phyloP scores from a whole-genome alignment of 768 basidiomycete genomes.

The Leccinum disarticulatum region DNA sequence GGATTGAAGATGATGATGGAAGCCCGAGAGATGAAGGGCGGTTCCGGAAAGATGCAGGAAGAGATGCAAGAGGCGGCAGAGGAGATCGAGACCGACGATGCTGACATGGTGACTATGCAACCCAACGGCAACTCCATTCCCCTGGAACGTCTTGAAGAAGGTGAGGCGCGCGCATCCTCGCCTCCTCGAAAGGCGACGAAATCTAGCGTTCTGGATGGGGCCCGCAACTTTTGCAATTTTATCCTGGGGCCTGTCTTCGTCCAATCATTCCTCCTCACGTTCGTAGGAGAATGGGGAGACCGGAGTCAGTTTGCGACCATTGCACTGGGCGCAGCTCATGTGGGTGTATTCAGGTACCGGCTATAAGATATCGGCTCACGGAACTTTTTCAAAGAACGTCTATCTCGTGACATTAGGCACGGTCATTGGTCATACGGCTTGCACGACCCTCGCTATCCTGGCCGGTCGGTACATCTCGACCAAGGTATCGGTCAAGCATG shows the following conservation, averaged over 20 bases:
- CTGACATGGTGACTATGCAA: conserved; percentile 31
- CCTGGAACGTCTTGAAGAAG: conserved; percentile 77
- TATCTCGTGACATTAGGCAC: conserved; percentile 91
- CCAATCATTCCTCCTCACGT: conserved; percentile 92
- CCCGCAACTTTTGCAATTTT: conserved; percentile 79
- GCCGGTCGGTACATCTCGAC: conserved; percentile 91
- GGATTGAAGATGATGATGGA: conserved; percentile 89
- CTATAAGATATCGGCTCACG: conserved; percentile 7
- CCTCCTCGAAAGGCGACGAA: conserved; percentile 19
- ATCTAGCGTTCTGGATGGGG: conserved; percentile 51
- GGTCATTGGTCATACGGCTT: conserved; percentile 81
- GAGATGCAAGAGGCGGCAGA: conserved; percentile 97
- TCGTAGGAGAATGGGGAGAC: conserved; percentile 99
- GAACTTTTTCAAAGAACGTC: conserved; percentile 62
- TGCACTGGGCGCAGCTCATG: conserved; percentile 92
- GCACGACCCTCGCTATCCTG: conserved; percentile 89
- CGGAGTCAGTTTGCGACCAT: conserved; percentile 97
- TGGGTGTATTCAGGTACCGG: conserved; percentile 37
- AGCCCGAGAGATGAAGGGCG: conserved; percentile 73
- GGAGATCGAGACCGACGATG: conserved; percentile 85
- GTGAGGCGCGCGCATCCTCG: conserved; percentile 31
- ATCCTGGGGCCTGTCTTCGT: conserved; percentile 92
- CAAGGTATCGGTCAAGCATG: conserved; percentile 90
- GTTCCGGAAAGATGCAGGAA: conserved; percentile 81
- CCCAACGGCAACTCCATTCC: conserved; percentile 50